Percentiles rank a stretch among this genome's conserved stretches.
Conservation (phyloP, 352 stramenopile species). For the Pythium sp. region DNA sequence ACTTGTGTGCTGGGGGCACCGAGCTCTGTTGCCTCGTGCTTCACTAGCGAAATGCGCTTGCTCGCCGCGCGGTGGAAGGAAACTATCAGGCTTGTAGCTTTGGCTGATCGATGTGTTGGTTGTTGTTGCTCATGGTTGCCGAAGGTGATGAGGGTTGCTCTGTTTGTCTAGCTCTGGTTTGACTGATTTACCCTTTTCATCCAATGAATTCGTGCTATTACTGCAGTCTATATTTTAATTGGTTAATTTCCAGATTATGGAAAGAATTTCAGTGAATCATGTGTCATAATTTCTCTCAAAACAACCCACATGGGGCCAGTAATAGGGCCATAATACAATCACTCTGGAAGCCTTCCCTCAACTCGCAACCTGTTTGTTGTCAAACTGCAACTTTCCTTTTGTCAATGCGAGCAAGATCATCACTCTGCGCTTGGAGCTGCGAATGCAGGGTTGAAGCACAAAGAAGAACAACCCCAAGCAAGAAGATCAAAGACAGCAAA, state of each 20-base stretch:
- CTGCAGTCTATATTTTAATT: no score
- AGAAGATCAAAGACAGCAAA: neutral
- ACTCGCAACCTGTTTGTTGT: neutral
- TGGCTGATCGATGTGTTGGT: neutral
- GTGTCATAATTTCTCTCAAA: neutral
- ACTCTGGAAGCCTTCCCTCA: neutral
- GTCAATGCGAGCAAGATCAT: neutral
- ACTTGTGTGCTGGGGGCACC: neutral
- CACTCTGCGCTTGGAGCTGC: neutral
- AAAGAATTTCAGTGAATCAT: neutral
- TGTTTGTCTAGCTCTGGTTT: neutral
- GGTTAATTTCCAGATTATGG: neutral
- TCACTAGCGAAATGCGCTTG: neutral
- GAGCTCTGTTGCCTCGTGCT: neutral
- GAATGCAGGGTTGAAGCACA: neutral
- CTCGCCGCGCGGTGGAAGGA: neutral
- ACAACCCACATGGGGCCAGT: neutral
- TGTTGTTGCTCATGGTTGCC: neutral
- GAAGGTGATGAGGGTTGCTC: neutral
- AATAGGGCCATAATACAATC: neutral
- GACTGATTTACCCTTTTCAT: neutral
- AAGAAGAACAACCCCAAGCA: neutral
- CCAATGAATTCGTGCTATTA: neutral
- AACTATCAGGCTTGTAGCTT: neutral
- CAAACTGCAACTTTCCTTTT: constrained; percentile 2